Base-by-base conservation (phyloP, 2,329 filamentous ascomycete genomes). In the Colletotrichum nymphaeae region DNA sequence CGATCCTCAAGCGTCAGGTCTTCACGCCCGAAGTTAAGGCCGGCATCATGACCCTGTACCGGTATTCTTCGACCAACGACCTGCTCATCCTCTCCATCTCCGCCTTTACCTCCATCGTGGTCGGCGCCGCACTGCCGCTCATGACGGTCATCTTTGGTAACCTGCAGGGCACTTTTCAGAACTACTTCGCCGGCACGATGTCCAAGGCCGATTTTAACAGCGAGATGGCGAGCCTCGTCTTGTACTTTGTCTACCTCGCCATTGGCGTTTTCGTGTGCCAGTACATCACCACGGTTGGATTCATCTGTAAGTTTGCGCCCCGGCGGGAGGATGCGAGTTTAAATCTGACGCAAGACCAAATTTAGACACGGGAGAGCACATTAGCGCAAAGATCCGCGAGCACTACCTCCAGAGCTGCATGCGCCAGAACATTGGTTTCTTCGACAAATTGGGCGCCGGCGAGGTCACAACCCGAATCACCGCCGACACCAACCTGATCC, bases 401-500 rank as follows among this genome's bases (percentile, higher is more conserved):
- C 89, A 94, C 77, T 98, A 98, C 78, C 89, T 99, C 7, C 89
- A 92, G 77, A 94, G 93, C 75, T 95, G 95, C 79, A 86, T 97
- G 85, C 91, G 91, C 74, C 95, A 97, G 81, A 97, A 98, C 81
- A 96, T 97, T 81, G 95, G 91, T 58, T 97, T 94, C 82, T 97
- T 97, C 83, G 97, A 98, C 82, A 97, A 97, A 79, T 88, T 98
- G 16, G 96, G 95, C 64, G 93, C 95, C 42, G 95, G 96, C 72
- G 97, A 98, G 83, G 94, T 98, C 74, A 98, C 95, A 0, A 98
- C 95, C 1, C 92, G 95, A 75, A 98, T 98, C 77, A 98, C 96
- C 0, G 93, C 95, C 12, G 96, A 98, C 81, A 97, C 95, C 57
- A 98, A 98, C 79, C 86, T 97, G 66, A 93, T 98, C 68, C 96